Conservation (phyloP, 208 protist genomes). For the Acanthamoeba healyi region DNA sequence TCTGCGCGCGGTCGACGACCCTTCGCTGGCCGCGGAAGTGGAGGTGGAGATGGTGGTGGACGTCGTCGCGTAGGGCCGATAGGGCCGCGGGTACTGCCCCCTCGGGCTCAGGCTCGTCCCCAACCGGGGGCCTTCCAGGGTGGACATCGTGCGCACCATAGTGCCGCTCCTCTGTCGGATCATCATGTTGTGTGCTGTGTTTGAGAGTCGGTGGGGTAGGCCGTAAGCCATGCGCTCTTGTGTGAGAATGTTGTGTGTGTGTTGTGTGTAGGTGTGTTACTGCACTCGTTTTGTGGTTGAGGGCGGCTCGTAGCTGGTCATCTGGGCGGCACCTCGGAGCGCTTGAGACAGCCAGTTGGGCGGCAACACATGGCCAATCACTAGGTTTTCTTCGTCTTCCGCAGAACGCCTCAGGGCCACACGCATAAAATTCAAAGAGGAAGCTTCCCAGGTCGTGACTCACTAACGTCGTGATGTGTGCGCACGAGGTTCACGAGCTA, state of each 20-base stretch:
- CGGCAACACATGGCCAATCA: neutral
- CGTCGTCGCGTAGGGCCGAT: neutral
- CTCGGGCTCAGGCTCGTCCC: neutral
- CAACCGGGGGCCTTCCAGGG: neutral
- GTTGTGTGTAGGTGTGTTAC: neutral
- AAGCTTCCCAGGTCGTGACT: neutral
- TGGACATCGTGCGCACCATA: constrained; percentile 35
- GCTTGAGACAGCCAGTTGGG: neutral
- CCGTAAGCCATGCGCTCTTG: too few relatives aligned
- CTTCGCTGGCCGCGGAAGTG: neutral
- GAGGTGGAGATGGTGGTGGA: neutral
- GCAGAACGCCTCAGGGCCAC: neutral
- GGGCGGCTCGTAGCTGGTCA: too few relatives aligned
- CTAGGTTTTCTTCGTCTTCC: neutral
- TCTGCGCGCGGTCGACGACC: neutral
- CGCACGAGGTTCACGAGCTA: too few relatives aligned
- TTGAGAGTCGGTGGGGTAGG: neutral
- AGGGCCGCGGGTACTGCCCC: neutral
- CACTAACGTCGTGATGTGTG: too few relatives aligned
- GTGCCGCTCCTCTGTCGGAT: constrained; percentile 5
- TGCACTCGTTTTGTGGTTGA: too few relatives aligned
- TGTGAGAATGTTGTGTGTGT: neutral
- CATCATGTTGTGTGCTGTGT: neutral
- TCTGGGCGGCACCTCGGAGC: too few relatives aligned
- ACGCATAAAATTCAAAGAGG: neutral